Evolutionary conservation across 2,329 filamentous ascomycete genomes (phyloP), one percentile per base, ranked within the genome.

Genomic region (Pestalotiopsis sp.): DNA sequence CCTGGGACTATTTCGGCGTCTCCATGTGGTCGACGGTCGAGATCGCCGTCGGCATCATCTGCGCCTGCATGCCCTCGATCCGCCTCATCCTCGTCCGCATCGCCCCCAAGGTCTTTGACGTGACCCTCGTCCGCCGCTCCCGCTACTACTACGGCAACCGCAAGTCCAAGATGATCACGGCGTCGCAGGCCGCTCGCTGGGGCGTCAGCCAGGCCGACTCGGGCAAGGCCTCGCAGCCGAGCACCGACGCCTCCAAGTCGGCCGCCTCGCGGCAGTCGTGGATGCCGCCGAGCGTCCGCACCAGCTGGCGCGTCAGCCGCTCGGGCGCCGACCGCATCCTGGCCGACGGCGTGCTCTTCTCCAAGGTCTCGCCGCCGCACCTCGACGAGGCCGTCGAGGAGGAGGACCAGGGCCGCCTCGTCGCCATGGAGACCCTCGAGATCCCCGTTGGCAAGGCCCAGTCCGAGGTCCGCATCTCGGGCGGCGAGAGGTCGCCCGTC

Each of bases 11-110:
- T 63, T 71, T 72, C 62, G 72, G 72, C 45, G 73, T 79, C 17
- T 75, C 71, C 38, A 69, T 74, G 14, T 80, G 78, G 78, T 79
- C 77, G 17, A 77, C 76, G 2, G 74, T 80, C 38, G 79, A 81
- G 68, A 74, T 79, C 67, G 75, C 76, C 67, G 74, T 79, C 27
- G 68, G 68, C 41, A 69, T 69, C 57, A 69, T 69, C 39, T 69
- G 68, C 39, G 68, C 68, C 17, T 69, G 68, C 65, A 67, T 69
- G 68, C 68, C 68, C 6, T 67, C 68, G 9, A 49, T 69, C 7
- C 68, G 68, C 13, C 65, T 69, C 9, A 52, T 69, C 41, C 65
- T 69, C 14, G 68, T 65, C 36, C 57, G 23, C 13, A 49, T 67
- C 41, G 66, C 63, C 20, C 68, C 68, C 61, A 69, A 62, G 57